Evolutionary conservation across 257 asterid genomes (phyloP).

Genomic region (Lycium ferocissimum): DNA sequence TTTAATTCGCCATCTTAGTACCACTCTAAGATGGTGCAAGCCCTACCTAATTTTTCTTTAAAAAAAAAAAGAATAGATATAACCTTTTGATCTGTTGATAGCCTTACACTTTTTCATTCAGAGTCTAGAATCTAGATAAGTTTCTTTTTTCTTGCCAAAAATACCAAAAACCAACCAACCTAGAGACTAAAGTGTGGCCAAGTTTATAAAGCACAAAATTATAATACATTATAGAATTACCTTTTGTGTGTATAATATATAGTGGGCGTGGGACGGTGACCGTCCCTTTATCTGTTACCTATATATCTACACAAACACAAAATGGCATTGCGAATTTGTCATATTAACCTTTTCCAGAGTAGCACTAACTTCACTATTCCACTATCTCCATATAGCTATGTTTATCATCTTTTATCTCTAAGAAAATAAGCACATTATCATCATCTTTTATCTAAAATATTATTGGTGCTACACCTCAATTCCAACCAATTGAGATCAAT

Average conservation of each 20-base stretch:
- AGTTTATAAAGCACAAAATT: background rate
- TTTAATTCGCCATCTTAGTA: background rate
- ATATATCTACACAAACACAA: background rate
- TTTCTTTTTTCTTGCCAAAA: constrained; percentile 4
- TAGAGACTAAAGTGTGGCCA: background rate
- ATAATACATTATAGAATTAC: background rate
- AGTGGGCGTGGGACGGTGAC: constrained; percentile 44
- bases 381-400: background rate
- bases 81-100: background rate
- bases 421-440: background rate
- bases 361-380: constrained; percentile 18
- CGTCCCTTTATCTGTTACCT: constrained; percentile 21
- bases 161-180: background rate
- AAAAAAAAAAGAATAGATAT: background rate
- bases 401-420: background rate
- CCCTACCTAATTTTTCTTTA: background rate
- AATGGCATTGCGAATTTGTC: constrained; percentile 23
- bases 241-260: background rate
- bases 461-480: background rate
- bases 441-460: background rate
- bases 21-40: constrained; percentile 5
- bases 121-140: background rate
- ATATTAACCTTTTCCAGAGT: constrained; percentile 26
- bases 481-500: no score
- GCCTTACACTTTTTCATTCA: background rate